Evolutionary conservation across 2,329 filamentous ascomycete species (phyloP), one percentile per base, ranked within the genome.

Genomic region (Celoporthe dispersa): DNA sequence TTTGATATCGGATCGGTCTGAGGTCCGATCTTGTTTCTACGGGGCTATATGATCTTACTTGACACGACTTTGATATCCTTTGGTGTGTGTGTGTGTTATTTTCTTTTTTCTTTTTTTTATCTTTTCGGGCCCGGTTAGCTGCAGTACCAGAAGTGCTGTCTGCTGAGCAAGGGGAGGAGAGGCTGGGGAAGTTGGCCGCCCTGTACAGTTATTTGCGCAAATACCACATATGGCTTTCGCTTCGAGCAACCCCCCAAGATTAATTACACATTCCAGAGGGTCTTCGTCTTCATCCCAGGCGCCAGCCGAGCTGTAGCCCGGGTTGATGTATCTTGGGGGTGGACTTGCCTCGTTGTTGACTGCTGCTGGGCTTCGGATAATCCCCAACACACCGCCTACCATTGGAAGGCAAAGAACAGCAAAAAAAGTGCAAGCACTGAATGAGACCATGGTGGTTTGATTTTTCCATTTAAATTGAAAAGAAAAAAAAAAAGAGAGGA

Each of bases 11-110:
- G n/a, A n/a, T n/a, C n/a, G 37, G 37, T 39, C 35, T 39, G 64
- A 57, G 51, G 55, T 35, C 8, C 41, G 14, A 31, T 8, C 51
- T 35, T 22, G 7, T 22, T 67, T 67, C 37, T 61, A 39, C 19
- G 9, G 22, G 37, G 11, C 16, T 39, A 61, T 51, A 37, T 62
- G 39, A 25, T 25, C 4, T 28, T 55, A 37, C 28, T 37, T 22
- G 55, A 44, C 28, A 61, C 28, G 55, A 37, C 65, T 61, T 68
- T 63, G 66, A 68, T 68, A 61, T 63, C 59, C 39, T 62, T 67
- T 68, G 66, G 12, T 39, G 57, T 63, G 35, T n/a, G n/a, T n/a
- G n/a, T n/a, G n/a, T n/a, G n/a, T n/a, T n/a, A n/a, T 37, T 60
- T 19, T 48, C 25, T 37, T 35, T 61, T 39, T 31, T 60, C 48